These are phyloP conservation scores for Neofusicoccum cordaticola DNA, from an alignment of 2,329 filamentous ascomycete genomes.

Conservation along the genomic window DNA sequence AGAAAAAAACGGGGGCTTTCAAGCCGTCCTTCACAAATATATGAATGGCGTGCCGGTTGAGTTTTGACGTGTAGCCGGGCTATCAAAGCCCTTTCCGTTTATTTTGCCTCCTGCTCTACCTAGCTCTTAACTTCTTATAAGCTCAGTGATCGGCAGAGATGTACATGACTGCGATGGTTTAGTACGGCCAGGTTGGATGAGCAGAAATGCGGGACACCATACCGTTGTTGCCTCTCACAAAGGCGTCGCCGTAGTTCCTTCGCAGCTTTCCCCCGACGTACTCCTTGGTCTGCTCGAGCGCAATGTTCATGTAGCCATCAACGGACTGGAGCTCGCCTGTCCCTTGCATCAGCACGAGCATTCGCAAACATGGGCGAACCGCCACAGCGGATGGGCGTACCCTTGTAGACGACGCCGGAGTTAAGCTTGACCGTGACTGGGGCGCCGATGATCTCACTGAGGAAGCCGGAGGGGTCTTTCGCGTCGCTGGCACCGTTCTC, in stretches of 20 bases:
- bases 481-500: constrained; percentile 75
- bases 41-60: not conserved
- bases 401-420: constrained; percentile 97
- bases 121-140: not conserved
- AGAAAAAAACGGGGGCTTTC: not conserved
- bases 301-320: constrained; percentile 99
- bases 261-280: constrained; percentile 81
- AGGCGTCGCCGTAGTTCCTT: constrained; percentile 87
- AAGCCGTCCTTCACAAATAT: not conserved
- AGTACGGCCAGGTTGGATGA: not conserved
- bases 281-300: constrained; percentile 91
- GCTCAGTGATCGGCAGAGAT: constrained; percentile 25
- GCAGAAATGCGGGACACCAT: constrained; percentile 13
- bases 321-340: constrained; percentile 92
- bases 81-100: not conserved
- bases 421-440: constrained; percentile 96
- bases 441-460: constrained; percentile 90
- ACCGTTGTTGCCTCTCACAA: constrained; percentile 97
- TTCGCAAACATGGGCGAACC: not conserved
- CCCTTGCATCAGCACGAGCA: not conserved
- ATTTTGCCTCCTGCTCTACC: not conserved
- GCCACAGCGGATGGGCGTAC: constrained; percentile 44
- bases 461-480: constrained; percentile 89
- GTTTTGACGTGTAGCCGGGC: not conserved
- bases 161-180: constrained; percentile 23